Base-by-base conservation (phyloP, 176 grass and related monocot genomes). In the Zea luxurians region DNA sequence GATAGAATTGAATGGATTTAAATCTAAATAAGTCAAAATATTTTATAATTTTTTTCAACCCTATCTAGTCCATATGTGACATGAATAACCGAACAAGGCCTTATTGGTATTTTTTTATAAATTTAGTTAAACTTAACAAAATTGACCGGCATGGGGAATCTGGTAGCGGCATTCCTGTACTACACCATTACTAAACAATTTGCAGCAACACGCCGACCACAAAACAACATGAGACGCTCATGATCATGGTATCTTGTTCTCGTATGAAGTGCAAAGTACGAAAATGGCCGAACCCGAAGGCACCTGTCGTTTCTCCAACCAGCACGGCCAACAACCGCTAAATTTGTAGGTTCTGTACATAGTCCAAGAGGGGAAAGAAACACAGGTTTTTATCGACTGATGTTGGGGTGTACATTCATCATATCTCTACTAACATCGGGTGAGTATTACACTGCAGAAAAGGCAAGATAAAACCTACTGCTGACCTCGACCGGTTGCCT, bases 301-400 rank as follows among this genome's bases (percentile, higher is more conserved):
- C 78, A 74, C 53, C 78, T 68, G 49, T 50, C 36, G 44, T 45
- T 47, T 42, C 45, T 57, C 73, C 50, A 68, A 75, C 79, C 88
- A 74, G 36, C 65, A 80, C 15, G 48, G 57, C 47, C 48, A 34
- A 35, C 55, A 37, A 34, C 47, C 6, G 5, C 15, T 38, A 67
- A 78, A 83, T 54, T 45, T 68, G 63, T 75, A 68, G 53, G 67
- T 73, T 84, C 90, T 92, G 74, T 88, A 85, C 85, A 85, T 70
- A 68, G 44, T 78, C 63, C 48, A 73, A 63, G 44, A 61, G 27
- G 1, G 13, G 78, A 74, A 68, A 64, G 49, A 36, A 27, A 72
- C 40, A 63, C 13, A 74, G 10, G 10, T 50, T 59, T 80, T 80
- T 64, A 63, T 73, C 66, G 77, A 74, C 76, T 80, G 60, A 73